Conservation (phyloP, 1,284 basidiomycete species). For the Naganishia sp. region DNA sequence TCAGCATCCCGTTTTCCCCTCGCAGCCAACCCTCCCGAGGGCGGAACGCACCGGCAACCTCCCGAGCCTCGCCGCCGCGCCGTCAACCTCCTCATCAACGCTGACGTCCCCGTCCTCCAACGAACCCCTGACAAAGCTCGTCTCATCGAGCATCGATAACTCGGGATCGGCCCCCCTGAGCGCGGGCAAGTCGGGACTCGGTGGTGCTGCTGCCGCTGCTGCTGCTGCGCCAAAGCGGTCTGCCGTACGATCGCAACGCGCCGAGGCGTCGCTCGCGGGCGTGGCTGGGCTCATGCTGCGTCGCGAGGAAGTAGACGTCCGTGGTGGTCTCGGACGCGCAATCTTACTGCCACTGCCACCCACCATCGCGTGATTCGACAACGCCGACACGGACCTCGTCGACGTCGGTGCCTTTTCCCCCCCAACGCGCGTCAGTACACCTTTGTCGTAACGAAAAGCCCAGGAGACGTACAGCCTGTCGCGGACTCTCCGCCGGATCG, state of each 20-base stretch:
- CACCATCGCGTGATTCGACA: constrained; percentile 1
- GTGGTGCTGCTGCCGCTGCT: no score
- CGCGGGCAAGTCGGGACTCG: constrained; percentile 7
- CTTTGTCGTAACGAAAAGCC: background rate
- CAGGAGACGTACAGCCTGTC: background rate
- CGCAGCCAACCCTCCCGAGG: background rate
- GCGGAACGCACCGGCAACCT: constrained; percentile 15
- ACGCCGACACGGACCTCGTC: constrained; percentile 3
- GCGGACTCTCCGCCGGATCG: background rate
- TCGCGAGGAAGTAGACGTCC: background rate
- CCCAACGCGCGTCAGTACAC: background rate
- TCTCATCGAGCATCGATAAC: constrained; percentile 21
- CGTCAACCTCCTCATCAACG: background rate
- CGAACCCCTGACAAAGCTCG: constrained; percentile 7
- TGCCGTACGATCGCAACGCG: no score
- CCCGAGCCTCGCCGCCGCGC: constrained; percentile 6
- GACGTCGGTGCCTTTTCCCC: no score
- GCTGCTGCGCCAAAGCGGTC: no score
- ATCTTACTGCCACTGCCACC: background rate
- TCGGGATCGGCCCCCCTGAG: background rate
- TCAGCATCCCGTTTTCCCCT: background rate
- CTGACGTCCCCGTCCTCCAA: background rate
- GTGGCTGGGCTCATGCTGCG: constrained; percentile 1
- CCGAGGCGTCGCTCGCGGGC: background rate
- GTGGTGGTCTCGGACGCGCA: constrained; percentile 8